Evolutionary conservation across 306 rosid species (phyloP).

Genomic region (Quercus rubra): DNA sequence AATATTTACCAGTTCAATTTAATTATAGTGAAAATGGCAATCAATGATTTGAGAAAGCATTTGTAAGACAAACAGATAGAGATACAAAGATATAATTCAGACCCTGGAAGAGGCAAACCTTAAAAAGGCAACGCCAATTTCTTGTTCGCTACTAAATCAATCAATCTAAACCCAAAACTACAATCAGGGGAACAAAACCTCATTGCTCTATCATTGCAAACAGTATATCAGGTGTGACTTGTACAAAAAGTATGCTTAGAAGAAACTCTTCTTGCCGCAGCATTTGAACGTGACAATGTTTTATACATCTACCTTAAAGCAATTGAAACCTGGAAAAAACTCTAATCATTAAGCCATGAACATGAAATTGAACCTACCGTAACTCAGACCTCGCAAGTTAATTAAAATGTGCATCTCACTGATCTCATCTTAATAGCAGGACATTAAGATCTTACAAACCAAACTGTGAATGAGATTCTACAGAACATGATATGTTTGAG

Average conservation of each 20-base stretch:
- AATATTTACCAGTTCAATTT: too few species aligned
- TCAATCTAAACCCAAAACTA: slow-evolving; percentile 2
- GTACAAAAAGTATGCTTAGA: not conserved
- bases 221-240: slow-evolving; percentile 2
- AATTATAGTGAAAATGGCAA: not conserved
- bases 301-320: slow-evolving; percentile 25
- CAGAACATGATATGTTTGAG: too few species aligned
- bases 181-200: slow-evolving; percentile 2
- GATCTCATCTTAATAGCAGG: too few species aligned
- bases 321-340: slow-evolving; percentile 24
- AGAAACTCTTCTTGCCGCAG: slow-evolving; percentile 15
- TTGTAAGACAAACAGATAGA: not conserved
- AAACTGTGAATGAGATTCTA: too few species aligned
- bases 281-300: slow-evolving; percentile 18
- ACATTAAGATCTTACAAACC: too few species aligned
- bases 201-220: slow-evolving; percentile 15
- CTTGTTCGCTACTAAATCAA: not conserved
- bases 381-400: too few species aligned
- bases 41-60: not conserved
- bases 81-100: not conserved
- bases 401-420: too few species aligned
- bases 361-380: too few species aligned
- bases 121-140: not conserved
- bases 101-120: not conserved
- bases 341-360: not conserved